These are phyloP conservation scores for Yamadazyma endophytica DNA, from an alignment of 805 yeast genomes.

Conservation along the genomic window DNA sequence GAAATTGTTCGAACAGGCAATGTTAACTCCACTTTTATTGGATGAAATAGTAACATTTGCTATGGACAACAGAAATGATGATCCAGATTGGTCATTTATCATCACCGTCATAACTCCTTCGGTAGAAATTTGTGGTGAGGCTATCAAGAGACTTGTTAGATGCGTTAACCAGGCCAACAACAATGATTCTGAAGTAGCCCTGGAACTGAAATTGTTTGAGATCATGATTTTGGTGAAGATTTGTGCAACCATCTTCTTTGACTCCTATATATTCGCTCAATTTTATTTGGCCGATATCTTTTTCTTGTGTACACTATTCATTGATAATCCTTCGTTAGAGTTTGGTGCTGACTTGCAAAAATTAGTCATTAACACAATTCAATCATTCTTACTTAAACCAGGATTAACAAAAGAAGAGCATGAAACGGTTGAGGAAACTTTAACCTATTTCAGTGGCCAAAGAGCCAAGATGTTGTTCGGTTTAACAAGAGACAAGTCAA, in stretches of 20 bases:
- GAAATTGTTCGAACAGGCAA: slow-evolving; percentile 56
- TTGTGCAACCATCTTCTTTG: slow-evolving; percentile 65
- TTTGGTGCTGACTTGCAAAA: slow-evolving; percentile 61
- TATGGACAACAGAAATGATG: slow-evolving; percentile 74
- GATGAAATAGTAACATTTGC: slow-evolving; percentile 75
- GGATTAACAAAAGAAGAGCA: slow-evolving; percentile 38
- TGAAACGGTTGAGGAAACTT: slow-evolving; percentile 42
- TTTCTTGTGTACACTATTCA: slow-evolving; percentile 59
- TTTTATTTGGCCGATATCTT: slow-evolving; percentile 69
- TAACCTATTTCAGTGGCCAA: slow-evolving; percentile 51
- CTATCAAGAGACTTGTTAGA: slow-evolving; percentile 53
- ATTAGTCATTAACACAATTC: slow-evolving; percentile 62
- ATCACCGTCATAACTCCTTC: slow-evolving; percentile 70
- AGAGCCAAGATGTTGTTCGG: slow-evolving; percentile 69
- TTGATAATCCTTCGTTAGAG: slow-evolving; percentile 48
- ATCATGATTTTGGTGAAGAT: slow-evolving; percentile 63
- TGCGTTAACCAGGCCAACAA: slow-evolving; percentile 50
- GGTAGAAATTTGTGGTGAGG: slow-evolving; percentile 64
- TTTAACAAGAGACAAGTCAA: slow-evolving; percentile 50
- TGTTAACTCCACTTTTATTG: slow-evolving; percentile 52
- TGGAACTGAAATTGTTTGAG: slow-evolving; percentile 60
- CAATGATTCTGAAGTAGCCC: slow-evolving; percentile 33
- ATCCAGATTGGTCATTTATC: slow-evolving; percentile 60
- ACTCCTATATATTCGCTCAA: slow-evolving; percentile 57
- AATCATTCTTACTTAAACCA: slow-evolving; percentile 60